Base-by-base conservation (phyloP, 2,329 filamentous ascomycete species). In the Venturia asperata region DNA sequence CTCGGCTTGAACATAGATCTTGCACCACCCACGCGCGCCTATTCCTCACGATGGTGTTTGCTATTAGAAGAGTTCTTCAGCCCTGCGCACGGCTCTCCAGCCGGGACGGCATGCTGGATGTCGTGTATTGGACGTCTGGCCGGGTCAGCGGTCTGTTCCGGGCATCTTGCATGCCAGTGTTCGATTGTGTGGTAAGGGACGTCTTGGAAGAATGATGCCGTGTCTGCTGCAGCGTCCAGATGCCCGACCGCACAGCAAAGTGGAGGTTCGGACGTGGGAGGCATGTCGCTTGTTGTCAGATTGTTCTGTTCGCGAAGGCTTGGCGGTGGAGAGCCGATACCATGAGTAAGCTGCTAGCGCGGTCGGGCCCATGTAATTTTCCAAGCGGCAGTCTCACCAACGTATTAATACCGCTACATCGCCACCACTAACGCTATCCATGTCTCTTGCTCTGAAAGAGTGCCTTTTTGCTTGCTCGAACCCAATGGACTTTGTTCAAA, bases 111-210 rank as follows among this genome's bases (percentile, higher is more conserved):
- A 58, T 37, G 15, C 15, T 39, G 30, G 49, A 17, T 56, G 27
- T 34, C 52, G 7, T 37, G n/a, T n/a, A n/a, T 21, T 5, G 52
- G 10, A 37, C 7, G 27, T 9, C 49, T 34, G 15, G 49, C 24
- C 49, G 13, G 49, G 17, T 30, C 52, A 56, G 30, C 30, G 15
- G 30, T 58, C 52, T 58, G 5, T 21, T 11, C 5, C 5, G 27
- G 37, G 52, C 30, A 37, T 58, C 52, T 58, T 15, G 30, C 52
- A 58, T 58, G 30, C 52, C 27, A 58, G 27, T n/a, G 27, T 58
- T 58, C 49, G 24, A 1, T 19, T n/a, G 49, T 9, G 13, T 55
- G 27, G 30, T 37, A 27, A 37, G 30, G 52, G 30, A n/a, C 15
- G 52, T 37, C 17, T 37, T 15, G 52, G 24, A 58, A 1, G 27